Evolutionary conservation across 805 yeast genomes (phyloP), one percentile per base, ranked within the genome.

Genomic region (Myxozyma kluyveri): DNA sequence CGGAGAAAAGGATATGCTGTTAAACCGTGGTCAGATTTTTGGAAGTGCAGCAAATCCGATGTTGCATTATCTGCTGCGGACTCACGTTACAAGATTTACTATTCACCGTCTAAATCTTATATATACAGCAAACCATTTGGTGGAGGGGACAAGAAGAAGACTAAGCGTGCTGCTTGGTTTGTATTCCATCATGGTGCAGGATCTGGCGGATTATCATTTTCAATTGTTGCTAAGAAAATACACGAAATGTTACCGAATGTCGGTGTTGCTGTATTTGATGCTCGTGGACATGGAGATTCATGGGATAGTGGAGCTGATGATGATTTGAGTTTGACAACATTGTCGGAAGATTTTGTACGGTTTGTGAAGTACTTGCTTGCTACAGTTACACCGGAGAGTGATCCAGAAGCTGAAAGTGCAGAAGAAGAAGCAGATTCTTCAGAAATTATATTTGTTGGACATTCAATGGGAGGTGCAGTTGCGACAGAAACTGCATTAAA

Each of bases 181-280:
- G 70, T 93, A 1, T 81, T 83, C 60, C 93, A 88, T 59, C 99
- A 93, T 67, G 99, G 99, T 1, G 97, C 96, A 0, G 99, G 98
- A 0, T 89, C 97, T 0, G 79, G 87, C 1, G 88, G 85, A 0
- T 71, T 87, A 69, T 76, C 96, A 1, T 93, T 86, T 71, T 86
- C 87, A 0, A 40, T 45, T 3, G 19, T 52, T 51, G 45, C 52
- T 19, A 39, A 43, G 1, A 52, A 56, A 31, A 45, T 36, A 55
- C 51, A 45, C 39, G 47, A 21, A 65, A 44, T 38, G 61, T 40
- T 42, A 52, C 60, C 6, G 1, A 69, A 66, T 18, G 82, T 86
- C 3, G 96, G 91, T 0, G 65, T 85, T 1, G 75, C 90, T 43
- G 66, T 83, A 0, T 88, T 79, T 67, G 98, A 93, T 68, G 78